Evolutionary conservation across 1,284 basidiomycete genomes (phyloP).

Genomic region (Pseudozyma tsukubaensis): DNA sequence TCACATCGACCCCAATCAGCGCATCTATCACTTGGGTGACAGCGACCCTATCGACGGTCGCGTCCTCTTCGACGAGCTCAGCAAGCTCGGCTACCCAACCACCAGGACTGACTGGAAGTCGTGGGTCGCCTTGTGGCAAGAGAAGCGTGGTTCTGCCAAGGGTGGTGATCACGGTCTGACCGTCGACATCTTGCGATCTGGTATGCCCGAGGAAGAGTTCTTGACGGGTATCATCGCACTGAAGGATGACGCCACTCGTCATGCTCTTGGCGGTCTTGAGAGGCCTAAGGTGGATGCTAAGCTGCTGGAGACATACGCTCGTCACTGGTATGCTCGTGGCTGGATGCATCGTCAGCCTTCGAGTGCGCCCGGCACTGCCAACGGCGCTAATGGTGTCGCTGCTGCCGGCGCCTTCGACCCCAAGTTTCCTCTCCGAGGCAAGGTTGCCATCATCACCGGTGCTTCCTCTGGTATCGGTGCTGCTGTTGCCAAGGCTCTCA

Average conservation of each 20-base stretch:
- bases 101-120: constrained; percentile 57
- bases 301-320: constrained; percentile 61
- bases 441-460: constrained; percentile 69
- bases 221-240: constrained; percentile 59
- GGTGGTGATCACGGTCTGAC: constrained; percentile 58
- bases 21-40: constrained; percentile 65
- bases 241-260: constrained; percentile 62
- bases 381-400: constrained; percentile 20
- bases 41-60: constrained; percentile 57
- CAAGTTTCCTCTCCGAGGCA: constrained; percentile 54
- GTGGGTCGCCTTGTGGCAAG: constrained; percentile 64
- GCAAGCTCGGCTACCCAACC: constrained; percentile 62
- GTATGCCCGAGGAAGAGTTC: constrained; percentile 62
- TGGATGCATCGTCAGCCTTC: constrained; percentile 57
- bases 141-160: constrained; percentile 50
- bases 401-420: constrained; percentile 34
- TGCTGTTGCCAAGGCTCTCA: constrained; percentile 60
- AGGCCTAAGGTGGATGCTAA: constrained; percentile 60
- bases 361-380: constrained; percentile 35
- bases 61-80: constrained; percentile 58
- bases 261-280: constrained; percentile 38
- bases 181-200: constrained; percentile 61
- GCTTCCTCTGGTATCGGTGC: constrained; percentile 70
- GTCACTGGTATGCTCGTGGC: constrained; percentile 66
- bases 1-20: constrained; percentile 55